Evolutionary conservation across 1,284 basidiomycete genomes (phyloP).

Genomic region (Cutaneotrichosporon sp.): DNA sequence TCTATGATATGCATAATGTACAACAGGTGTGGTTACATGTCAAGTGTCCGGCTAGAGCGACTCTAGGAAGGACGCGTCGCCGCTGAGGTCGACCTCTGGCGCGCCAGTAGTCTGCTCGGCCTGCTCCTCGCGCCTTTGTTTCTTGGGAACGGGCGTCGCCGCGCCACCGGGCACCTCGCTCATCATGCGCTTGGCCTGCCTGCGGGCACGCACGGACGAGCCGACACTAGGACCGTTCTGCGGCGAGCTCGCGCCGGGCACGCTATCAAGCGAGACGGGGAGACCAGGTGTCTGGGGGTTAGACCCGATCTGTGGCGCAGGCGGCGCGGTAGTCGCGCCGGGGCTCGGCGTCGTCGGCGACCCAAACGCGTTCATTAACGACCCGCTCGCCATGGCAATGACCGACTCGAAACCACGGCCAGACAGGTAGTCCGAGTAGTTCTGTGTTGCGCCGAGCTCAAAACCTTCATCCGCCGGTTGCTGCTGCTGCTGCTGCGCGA

Average conservation of each 20-base stretch:
- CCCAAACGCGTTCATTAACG: slow-evolving; percentile 16
- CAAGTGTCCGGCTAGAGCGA: background rate
- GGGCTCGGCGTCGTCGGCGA: background rate
- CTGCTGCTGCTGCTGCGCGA: background rate
- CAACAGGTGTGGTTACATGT: background rate
- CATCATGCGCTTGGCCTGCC: slow-evolving; percentile 32
- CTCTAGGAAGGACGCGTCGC: slow-evolving; percentile 19
- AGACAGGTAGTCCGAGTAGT: slow-evolving; percentile 13
- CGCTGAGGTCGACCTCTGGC: slow-evolving; percentile 10
- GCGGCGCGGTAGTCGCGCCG: background rate
- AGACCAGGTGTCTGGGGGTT: slow-evolving; percentile 6
- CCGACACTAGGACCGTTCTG: slow-evolving; percentile 18
- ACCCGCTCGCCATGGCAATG: slow-evolving; percentile 16
- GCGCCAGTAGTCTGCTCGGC: background rate
- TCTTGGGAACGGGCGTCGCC: slow-evolving; percentile 36
- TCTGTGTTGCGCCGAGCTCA: slow-evolving; percentile 15
- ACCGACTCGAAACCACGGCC: slow-evolving; percentile 20
- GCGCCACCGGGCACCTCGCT: slow-evolving; percentile 38
- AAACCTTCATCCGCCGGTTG: slow-evolving; percentile 7
- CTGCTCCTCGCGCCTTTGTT: slow-evolving; percentile 8
- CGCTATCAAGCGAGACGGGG: slow-evolving; percentile 6
- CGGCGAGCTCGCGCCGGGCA: background rate
- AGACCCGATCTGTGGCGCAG: background rate
- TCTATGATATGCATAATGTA: background rate
- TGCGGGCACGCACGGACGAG: slow-evolving; percentile 33